Evolutionary conservation across 2,329 filamentous ascomycete genomes (phyloP), one percentile per base, ranked within the genome.

Genomic region (Colletotrichum coccodes): DNA sequence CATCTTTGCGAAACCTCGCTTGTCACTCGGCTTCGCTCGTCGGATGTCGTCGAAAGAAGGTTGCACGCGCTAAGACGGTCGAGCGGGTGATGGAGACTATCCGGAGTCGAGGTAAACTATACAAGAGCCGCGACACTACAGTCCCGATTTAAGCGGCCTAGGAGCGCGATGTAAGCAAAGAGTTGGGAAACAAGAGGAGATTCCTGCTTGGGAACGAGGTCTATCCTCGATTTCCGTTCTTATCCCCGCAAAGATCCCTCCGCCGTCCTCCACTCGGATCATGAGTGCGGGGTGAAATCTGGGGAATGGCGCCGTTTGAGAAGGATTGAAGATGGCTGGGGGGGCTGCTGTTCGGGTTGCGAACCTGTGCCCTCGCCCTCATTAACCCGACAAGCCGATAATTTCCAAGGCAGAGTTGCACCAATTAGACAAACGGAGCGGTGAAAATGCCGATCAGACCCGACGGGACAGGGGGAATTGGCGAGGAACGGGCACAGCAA

Each of bases 1-100:
- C 79, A 81, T 81, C 4, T 23, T 56, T 8, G 7, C 12, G n/a
- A n/a, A n/a, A n/a, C n/a, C n/a, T n/a, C 1, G 44, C 0, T 1
- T 7, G 11, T 28, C 32, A 4, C 11, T 9, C 3, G 12, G 8
- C n/a, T 23, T 28, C 32, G 3, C 6, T 7, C 9, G 2, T 49
- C 8, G 16, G 32, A 9, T 23, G 57, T 49, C 8, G 53, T 40
- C 18, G 53, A 49, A 53, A 53, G 21, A 30, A 58, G 53, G 26
- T 59, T 34, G 18, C 30, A 16, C 8, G 12, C 30, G 42, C n/a
- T 21, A 28, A 38, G 42, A 28, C 9, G 8, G 5, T 8, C 34
- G 21, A 26, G 16, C 21, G 21, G 23, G 42, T 40, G 11, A 6
- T 32, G 16, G 30, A 14, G 34, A 5, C 18, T 5, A 16, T 5